Base-by-base conservation (phyloP, 441 rosid species). In the Euphorbia schlechtendalii region DNA sequence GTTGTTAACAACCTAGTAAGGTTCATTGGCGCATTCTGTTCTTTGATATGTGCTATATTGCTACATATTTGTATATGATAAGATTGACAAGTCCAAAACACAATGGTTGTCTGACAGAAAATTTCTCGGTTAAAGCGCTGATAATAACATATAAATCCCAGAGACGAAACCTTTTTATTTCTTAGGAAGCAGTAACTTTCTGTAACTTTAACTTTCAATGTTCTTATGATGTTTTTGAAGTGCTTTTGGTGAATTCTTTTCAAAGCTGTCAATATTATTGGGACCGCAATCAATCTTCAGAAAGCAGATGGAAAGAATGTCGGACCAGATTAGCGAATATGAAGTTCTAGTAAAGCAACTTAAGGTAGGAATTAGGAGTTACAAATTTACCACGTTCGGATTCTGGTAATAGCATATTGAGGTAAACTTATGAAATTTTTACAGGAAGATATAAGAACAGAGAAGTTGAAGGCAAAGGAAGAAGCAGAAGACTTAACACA, bases 401-500 rank as follows among this genome's bases (percentile, higher is more conserved):
- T 66, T 49, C 61, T 24, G 17, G 28, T 43, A 10, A 34, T 56
- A 30, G 46, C 7, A 52, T 28, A 34, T 41, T 53, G 56, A 68
- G 56, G 65, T 65, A 73, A 46, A 46, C 55, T 34, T 67, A 61
- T 66, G 59, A 58, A 59, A 68, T 71, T 32, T 73, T 69, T 48
- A 59, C 73, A 89, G 98, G 86, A 83, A 46, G 95, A 87, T 60
- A 36, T 92, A 76, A 83, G 80, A 72, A 80, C 78, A n/a, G n/a
- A n/a, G n/a, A n/a, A n/a, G n/a, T n/a, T n/a, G n/a, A n/a, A n/a
- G n/a, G n/a, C n/a, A n/a, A n/a, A n/a, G n/a, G n/a, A n/a, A n/a
- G n/a, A n/a, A n/a, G n/a, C n/a, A n/a, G 86, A 83, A 48, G 95
- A 87, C 61, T 43, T 92, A 76, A 83, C 79, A 73, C 80, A 78